Conservation (phyloP, 1,284 basidiomycete genomes). For the Porodaedalea pini region DNA sequence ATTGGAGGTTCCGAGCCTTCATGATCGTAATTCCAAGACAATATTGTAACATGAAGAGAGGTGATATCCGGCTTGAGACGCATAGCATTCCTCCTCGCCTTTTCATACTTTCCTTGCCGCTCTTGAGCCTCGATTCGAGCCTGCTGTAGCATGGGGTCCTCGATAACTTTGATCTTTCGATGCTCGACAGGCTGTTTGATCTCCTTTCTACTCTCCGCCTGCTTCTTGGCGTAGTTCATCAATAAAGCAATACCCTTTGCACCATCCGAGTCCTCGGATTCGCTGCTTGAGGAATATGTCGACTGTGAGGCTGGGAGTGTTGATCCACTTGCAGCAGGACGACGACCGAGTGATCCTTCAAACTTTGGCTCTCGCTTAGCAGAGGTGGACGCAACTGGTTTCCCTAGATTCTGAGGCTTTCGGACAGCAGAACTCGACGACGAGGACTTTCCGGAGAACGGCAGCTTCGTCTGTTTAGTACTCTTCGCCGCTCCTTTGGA, state of each 20-base stretch:
- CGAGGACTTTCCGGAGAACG: not conserved
- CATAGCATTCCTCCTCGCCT: constrained; percentile 60
- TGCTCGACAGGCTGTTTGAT: constrained; percentile 53
- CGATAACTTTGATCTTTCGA: constrained; percentile 70
- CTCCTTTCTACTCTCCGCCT: constrained; percentile 32
- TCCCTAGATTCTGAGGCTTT: not conserved
- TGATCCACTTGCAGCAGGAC: not conserved
- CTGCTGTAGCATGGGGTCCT: constrained; percentile 42
- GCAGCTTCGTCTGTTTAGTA: constrained; percentile 15
- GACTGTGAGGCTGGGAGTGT: constrained; percentile 19
- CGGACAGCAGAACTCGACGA: not conserved
- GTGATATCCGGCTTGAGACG: constrained; percentile 83
- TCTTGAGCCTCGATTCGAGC: constrained; percentile 42
- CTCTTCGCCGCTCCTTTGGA: not conserved
- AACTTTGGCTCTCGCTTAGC: constrained; percentile 4
- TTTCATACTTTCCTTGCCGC: constrained; percentile 53
- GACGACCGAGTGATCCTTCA: constrained; percentile 8
- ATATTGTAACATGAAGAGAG: constrained; percentile 73
- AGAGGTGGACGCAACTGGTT: not conserved
- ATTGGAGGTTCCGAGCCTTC: constrained; percentile 57
- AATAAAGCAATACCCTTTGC: constrained; percentile 29
- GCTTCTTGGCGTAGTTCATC: not conserved
- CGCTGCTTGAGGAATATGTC: constrained; percentile 38
- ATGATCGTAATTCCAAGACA: constrained; percentile 86
- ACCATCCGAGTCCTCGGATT: constrained; percentile 55